Evolutionary conservation across 2,329 filamentous ascomycete species (phyloP), one percentile per base, ranked within the genome.

Genomic region (Colletotrichum nymphaeae): DNA sequence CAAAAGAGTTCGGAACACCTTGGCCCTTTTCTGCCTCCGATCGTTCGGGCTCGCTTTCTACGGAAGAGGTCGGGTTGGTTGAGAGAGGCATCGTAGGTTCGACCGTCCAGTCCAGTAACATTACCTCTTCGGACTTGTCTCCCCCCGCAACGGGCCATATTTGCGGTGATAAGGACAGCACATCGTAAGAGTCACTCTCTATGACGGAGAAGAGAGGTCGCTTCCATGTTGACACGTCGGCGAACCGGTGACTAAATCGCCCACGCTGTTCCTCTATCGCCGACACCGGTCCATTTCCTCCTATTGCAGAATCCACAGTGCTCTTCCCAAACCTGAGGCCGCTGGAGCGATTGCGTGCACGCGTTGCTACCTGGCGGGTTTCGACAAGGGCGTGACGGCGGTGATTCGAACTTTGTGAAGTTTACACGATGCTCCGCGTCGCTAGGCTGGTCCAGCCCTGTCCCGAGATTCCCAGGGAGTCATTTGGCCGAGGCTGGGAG

Each of bases 131-230:
- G 52, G 62, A 9, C 46, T n/a, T 55, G 9, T 7, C 46, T 11
- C 30, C 30, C 19, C 30, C 52, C 28, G 12, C 28, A 42, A 19
- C 37, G 37, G 42, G 42, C 19, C 42, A 49, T n/a, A 49, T 49
- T 49, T n/a, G 42, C 42, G 35, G 52, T 24, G 52, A 57, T 24
- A 46, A 42, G 19, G 37, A n/a, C 58, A 19, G 16, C 37, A 52
- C n/a, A 35, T 35, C 8, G 32, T 57, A 65, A 65, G 52, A 65
- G 63, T 65, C 63, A 65, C 57, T 19, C 3, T 53, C 52, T 6
- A 56, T 57, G n/a, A 28, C 49, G 19, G 22, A 28, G 22, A 28
- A 28, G 63, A 65, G 30, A 57, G 55, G 52, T 46, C 14, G 32
- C 49, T 42, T 42, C 37, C 37, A 42, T 42, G 14, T 42, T 32